These are phyloP conservation scores for Blastobotrys ciferrii DNA, from an alignment of 1,139 yeast species.

Conservation along the genomic window DNA sequence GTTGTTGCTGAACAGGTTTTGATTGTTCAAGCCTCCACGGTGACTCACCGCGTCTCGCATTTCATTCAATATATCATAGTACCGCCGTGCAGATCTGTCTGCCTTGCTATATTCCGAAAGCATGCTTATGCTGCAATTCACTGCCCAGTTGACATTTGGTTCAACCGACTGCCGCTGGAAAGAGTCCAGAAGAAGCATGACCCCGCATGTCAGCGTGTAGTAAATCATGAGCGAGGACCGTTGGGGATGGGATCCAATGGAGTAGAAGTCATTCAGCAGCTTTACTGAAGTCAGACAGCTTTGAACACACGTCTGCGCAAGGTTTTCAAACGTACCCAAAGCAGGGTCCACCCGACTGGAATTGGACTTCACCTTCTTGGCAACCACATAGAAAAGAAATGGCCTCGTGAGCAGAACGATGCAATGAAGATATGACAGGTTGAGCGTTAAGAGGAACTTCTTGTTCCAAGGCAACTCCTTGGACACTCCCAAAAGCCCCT, in stretches of 20 bases:
- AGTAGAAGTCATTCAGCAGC: slow-evolving; percentile 2
- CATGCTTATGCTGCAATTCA: slow-evolving; percentile 2
- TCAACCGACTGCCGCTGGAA: slow-evolving; percentile 4
- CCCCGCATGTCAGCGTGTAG: slow-evolving; percentile 5
- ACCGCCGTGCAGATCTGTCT: not conserved
- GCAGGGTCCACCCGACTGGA: not conserved
- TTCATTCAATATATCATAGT: slow-evolving; percentile 4
- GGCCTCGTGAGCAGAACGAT: slow-evolving; percentile 4
- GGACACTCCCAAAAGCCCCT: slow-evolving; percentile 2
- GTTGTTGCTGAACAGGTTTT: not conserved
- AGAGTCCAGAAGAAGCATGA: not conserved
- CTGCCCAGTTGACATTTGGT: slow-evolving; percentile 5
- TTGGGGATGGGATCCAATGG: slow-evolving; percentile 7
- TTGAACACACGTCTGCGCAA: slow-evolving; percentile 6
- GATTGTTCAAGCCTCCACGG: not conserved
- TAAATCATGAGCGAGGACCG: slow-evolving; percentile 6
- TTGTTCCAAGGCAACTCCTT: slow-evolving; percentile 4
- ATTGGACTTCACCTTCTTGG: slow-evolving; percentile 3
- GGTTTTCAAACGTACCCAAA: slow-evolving; percentile 5
- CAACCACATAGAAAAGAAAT: slow-evolving; percentile 1
- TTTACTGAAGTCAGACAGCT: slow-evolving; percentile 3
- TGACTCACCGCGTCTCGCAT: slow-evolving; percentile 4
- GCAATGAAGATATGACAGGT: slow-evolving; percentile 5
- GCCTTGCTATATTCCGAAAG: slow-evolving; percentile 2
- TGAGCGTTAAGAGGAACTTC: slow-evolving; percentile 3